Base-by-base conservation (phyloP, 2,329 filamentous ascomycete species). In the Myriosclerotinia scirpicola region DNA sequence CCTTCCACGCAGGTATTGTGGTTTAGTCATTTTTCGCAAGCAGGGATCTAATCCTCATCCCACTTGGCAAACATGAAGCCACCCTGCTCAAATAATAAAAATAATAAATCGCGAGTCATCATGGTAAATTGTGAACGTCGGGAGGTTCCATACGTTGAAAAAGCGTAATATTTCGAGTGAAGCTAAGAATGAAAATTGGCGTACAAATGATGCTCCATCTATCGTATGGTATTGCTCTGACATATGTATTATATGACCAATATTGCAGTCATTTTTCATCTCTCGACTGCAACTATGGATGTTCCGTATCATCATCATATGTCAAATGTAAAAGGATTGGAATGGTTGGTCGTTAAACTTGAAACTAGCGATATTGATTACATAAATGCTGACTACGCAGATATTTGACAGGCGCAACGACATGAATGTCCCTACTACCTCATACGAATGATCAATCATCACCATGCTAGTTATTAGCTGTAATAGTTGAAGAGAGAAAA, bases 311-410 rank as follows among this genome's bases (percentile, higher is more conserved):
- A 30, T 8, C 48, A 20, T 30, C 15, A 5, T 6, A 30, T 30
- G 12, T 26, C 22, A 30, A 30, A 52, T 26, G 12, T 15, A 52
- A 30, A 52, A 30, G 3, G 22, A 17, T 22, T 2, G 20, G 7
- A 38, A 50, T 22, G 30, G 17, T 26, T 40, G 58, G 48, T 60
- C 44, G 58, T 60, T 60, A 30, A 60, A 8, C 20, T 17, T 50
- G 44, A 26, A 17, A 26, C 30, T 50, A 60, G 58, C 22, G 58
- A 38, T 9, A 8, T 2, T 60, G 58, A 50, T 60, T 60, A 60
- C 58, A 50, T 60, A 60, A 60, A 26, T 38, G n/a, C 30, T 60
- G 44, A 60, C 58, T 50, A 55, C 20, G 22, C 7, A 22, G 3
- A 20, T 17, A 5, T 22, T 11, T 14, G 11, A 38, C 20, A 5